Conservation (phyloP, 768 basidiomycete genomes). For the Sporobolomyces roseus region DNA sequence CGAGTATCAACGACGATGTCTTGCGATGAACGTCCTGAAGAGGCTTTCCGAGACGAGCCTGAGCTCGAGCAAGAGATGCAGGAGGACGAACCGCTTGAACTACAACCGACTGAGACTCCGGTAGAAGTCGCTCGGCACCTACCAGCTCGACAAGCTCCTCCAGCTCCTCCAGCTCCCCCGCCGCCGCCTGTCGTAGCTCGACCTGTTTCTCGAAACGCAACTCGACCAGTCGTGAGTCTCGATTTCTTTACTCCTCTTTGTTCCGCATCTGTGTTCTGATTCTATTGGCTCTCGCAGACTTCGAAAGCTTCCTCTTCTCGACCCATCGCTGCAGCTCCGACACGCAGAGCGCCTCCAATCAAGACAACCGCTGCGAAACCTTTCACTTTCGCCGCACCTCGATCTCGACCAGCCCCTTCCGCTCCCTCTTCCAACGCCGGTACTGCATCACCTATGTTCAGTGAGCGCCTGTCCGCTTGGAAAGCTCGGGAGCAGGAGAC, state of each 20-base stretch:
- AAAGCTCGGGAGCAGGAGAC: conserved; percentile 10
- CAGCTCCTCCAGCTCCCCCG: not conserved
- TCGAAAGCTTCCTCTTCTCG: not conserved
- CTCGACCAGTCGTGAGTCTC: no score
- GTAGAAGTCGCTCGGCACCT: no score
- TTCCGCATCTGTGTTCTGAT: no score
- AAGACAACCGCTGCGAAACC: conserved; percentile 9
- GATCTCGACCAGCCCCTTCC: not conserved
- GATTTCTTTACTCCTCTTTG: no score
- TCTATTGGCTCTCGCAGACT: no score
- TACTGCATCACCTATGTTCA: conserved; percentile 15
- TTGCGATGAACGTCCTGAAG: no score
- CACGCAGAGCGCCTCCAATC: not conserved
- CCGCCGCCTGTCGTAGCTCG: not conserved
- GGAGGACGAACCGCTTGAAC: no score
- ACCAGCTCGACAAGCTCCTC: not conserved
- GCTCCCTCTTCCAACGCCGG: not conserved
- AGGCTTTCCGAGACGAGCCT: no score
- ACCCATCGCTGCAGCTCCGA: not conserved
- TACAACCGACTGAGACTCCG: no score
- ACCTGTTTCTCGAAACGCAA: not conserved
- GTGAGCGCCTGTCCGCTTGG: conserved; percentile 20
- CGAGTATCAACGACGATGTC: no score
- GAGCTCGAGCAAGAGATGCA: no score
- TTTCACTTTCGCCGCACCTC: conserved; percentile 22